phyloP scores from a whole-genome alignment of 2,329 filamentous ascomycete genomes.

The Arthroderma sp. region DNA sequence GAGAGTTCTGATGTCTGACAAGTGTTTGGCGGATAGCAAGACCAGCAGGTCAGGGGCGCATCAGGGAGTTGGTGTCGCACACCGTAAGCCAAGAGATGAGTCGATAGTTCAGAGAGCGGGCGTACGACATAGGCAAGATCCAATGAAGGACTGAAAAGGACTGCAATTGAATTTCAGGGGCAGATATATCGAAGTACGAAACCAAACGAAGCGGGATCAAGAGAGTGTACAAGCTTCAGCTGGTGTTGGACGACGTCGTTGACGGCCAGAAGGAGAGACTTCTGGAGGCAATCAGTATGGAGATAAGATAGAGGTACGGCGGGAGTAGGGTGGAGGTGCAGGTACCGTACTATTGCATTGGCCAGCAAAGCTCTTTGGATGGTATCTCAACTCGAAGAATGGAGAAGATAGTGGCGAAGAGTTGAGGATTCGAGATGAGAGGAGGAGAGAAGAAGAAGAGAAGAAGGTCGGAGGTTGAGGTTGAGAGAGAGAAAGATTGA shows the following conservation, averaged over 20 bases:
- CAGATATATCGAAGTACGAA: too few relatives aligned
- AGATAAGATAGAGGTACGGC: neutral
- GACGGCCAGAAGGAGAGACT: constrained; percentile 1
- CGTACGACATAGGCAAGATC: neutral
- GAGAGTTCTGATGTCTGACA: too few relatives aligned
- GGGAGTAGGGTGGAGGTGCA: neutral
- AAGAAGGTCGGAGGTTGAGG: neutral
- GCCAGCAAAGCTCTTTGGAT: neutral
- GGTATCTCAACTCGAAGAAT: neutral
- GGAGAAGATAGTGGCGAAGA: neutral
- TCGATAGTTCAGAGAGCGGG: too few relatives aligned
- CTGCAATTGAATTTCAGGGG: neutral
- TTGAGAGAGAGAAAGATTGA: neutral
- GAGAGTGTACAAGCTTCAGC: too few relatives aligned
- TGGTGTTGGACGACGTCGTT: constrained; percentile 1
- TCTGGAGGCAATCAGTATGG: neutral
- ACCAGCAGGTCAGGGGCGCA: too few relatives aligned
- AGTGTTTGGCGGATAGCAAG: too few relatives aligned
- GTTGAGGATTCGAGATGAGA: neutral
- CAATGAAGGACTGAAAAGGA: neutral
- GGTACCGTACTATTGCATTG: neutral
- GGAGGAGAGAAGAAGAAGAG: neutral
- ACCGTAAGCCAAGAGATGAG: too few relatives aligned
- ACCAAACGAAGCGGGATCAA: too few relatives aligned
- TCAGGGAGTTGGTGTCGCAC: too few relatives aligned